These are phyloP conservation scores for Ustilago cynodontis DNA, from an alignment of 1,284 basidiomycete species.

Conservation along the genomic window DNA sequence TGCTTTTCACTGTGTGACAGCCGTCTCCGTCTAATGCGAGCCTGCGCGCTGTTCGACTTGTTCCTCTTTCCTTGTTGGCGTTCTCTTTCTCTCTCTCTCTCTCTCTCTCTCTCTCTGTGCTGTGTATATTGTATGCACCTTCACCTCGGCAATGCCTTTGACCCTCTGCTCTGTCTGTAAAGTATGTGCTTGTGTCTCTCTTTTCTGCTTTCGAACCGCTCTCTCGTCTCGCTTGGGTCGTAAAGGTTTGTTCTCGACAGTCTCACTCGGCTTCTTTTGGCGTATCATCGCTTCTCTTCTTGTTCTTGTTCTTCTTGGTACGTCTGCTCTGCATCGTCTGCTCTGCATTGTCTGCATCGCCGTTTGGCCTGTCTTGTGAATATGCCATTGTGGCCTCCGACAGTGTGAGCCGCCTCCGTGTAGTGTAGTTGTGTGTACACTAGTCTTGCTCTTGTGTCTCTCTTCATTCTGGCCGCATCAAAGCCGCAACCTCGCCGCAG, in stretches of 20 bases:
- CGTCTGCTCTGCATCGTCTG: neutral
- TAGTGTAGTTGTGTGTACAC: neutral
- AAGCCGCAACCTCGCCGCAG: constrained; percentile 16
- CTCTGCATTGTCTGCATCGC: neutral
- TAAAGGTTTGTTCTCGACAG: constrained; percentile 2
- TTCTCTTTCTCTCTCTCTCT: neutral
- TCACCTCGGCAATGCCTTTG: constrained; percentile 14
- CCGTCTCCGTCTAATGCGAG: constrained; percentile 1
- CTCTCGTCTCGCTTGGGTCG: constrained; percentile 20
- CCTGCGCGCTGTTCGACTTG: constrained; percentile 24
- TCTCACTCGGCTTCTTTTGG: constrained; percentile 26
- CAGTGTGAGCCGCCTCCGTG: neutral
- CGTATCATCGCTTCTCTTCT: neutral
- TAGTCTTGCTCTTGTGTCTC: neutral
- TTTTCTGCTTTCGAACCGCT: neutral
- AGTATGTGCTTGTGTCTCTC: neutral
- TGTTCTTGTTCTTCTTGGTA: neutral
- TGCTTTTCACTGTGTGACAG: neutral
- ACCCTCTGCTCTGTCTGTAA: constrained; percentile 7
- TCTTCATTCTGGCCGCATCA: constrained; percentile 7
- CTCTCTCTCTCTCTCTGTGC: neutral
- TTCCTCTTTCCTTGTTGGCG: neutral
- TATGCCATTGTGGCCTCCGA: neutral
- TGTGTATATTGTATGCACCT: constrained; percentile 8
- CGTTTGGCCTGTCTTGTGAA: neutral